phyloP scores from a whole-genome alignment of 352 stramenopile species.

The Halophytophthora polymorphica region DNA sequence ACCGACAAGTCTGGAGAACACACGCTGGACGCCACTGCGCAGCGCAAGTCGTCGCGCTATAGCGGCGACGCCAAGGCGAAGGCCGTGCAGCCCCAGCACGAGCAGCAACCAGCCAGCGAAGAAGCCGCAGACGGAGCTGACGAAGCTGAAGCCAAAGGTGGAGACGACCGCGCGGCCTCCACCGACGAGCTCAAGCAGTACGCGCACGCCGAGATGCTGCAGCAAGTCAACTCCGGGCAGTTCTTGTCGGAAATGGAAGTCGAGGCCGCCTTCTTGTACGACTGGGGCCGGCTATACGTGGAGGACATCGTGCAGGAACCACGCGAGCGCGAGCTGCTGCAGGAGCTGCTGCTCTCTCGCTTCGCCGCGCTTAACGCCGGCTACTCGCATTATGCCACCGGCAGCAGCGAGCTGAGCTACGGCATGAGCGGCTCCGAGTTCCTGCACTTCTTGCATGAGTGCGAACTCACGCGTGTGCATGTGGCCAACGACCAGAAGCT shows the following conservation, averaged over 20 bases:
- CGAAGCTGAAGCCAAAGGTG: slow-evolving; percentile 25
- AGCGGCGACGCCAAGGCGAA: slow-evolving; percentile 5
- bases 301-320: slow-evolving; percentile 42
- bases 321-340: slow-evolving; percentile 34
- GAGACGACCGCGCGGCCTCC: slow-evolving; percentile 5
- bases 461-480: slow-evolving; percentile 35
- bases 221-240: slow-evolving; percentile 73
- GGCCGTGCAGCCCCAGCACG: slow-evolving; percentile 3
- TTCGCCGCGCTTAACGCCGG: slow-evolving; percentile 53
- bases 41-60: slow-evolving; percentile 3
- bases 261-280: slow-evolving; percentile 78
- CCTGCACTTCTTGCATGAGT: slow-evolving; percentile 76
- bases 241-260: slow-evolving; percentile 80
- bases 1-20: slow-evolving; percentile 6
- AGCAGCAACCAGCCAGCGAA: slow-evolving; percentile 6
- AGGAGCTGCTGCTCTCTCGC: slow-evolving; percentile 53
- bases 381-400: slow-evolving; percentile 76
- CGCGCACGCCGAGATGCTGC: slow-evolving; percentile 58
- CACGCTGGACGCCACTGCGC: slow-evolving; percentile 5
- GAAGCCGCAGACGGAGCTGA: slow-evolving; percentile 10
- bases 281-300: slow-evolving; percentile 54
- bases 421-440: slow-evolving; percentile 70
- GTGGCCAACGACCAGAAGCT: slow-evolving; percentile 46
- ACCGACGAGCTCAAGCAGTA: slow-evolving; percentile 64
- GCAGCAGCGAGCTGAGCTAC: slow-evolving; percentile 59